phyloP scores from a whole-genome alignment of 2,329 filamentous ascomycete genomes.

The Pseudodiploospora longispora region DNA sequence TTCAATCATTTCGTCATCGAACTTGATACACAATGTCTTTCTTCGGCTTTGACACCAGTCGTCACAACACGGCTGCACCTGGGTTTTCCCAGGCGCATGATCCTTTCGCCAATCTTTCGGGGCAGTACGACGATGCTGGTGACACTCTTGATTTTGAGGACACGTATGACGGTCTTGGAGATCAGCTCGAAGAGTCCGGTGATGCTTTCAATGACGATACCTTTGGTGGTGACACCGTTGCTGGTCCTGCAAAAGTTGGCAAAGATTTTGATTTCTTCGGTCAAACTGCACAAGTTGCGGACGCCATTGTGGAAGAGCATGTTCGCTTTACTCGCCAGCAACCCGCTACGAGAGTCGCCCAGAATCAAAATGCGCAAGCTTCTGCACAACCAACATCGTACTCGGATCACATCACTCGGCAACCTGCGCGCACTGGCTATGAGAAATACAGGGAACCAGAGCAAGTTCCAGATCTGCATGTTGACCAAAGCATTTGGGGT shows the following conservation, averaged over 20 bases:
- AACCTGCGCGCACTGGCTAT: slow-evolving; percentile 70
- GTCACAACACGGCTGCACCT: slow-evolving; percentile 59
- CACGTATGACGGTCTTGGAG: slow-evolving; percentile 90
- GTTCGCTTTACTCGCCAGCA: slow-evolving; percentile 71
- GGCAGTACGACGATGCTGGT: slow-evolving; percentile 50
- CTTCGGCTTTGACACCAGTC: slow-evolving; percentile 75
- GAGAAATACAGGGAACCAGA: slow-evolving; percentile 83
- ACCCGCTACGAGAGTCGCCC: slow-evolving; percentile 38
- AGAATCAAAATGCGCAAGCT: slow-evolving; percentile 25
- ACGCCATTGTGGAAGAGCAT: slow-evolving; percentile 86
- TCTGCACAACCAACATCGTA: slow-evolving; percentile 23
- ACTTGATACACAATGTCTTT: slow-evolving; percentile 62
- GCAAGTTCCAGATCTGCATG: slow-evolving; percentile 81
- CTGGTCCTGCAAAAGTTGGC: slow-evolving; percentile 50
- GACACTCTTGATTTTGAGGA: slow-evolving; percentile 78
- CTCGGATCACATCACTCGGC: slow-evolving; percentile 39
- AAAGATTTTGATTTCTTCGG: slow-evolving; percentile 98
- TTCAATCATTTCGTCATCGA: slow-evolving; percentile 13
- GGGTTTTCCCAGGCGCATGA: slow-evolving; percentile 80
- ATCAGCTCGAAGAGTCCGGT: slow-evolving; percentile 82
- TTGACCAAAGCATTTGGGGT: slow-evolving; percentile 90
- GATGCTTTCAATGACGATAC: slow-evolving; percentile 97
- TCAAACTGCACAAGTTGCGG: slow-evolving; percentile 77
- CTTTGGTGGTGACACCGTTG: slow-evolving; percentile 49
- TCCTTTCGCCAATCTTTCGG: slow-evolving; percentile 77